Base-by-base conservation (phyloP, 2,329 filamentous ascomycete genomes). In the Peltaster fructicola region DNA sequence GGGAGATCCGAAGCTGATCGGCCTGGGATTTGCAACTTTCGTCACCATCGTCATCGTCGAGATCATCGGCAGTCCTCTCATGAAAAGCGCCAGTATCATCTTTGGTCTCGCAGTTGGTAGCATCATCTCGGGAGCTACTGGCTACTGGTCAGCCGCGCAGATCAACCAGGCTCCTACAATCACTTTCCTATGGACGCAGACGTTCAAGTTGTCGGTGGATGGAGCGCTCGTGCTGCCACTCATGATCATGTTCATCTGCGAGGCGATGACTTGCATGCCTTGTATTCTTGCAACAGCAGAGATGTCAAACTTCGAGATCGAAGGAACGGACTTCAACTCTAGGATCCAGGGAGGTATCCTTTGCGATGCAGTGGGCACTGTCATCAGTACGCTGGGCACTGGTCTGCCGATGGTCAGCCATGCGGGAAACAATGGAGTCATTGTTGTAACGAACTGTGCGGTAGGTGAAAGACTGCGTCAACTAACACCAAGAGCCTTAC, bases 301-400 rank as follows among this genome's bases (percentile, higher is more conserved):
- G 15, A 25, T 27, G 4, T 34, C 31, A 6, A 30, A 30, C 5
- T 25, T 36, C 3, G 27, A 34, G 8, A 30, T 27, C 4, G 34
- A 34, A 16, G 30, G 34, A 14, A 11, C 30, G 7, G 30, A 36
- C 14, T 30, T 32, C 11, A 36, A 36, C 20, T 32, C 32, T 9
- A 28, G 34, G n/a, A 34, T 36, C n/a, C 32, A 36, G 14, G 34
- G 34, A 15, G 32, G 34, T 7, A 36, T 36, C 5, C 16, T 36
- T 11, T 36, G 32, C 15, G 32, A 36, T 26, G 32, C 31, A 7
- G 24, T 25, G 9, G 32, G 34, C 5, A 36, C 29, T 21, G 11
- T 36, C 8, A 21, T 36, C 15, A 30, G 31, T 11, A 30, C 25
- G 2, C 20, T 34, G 8, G 29, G 31, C 6, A 34, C 34, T 20